Conservation (phyloP, 306 rosid species). For the Trifolium repens region DNA sequence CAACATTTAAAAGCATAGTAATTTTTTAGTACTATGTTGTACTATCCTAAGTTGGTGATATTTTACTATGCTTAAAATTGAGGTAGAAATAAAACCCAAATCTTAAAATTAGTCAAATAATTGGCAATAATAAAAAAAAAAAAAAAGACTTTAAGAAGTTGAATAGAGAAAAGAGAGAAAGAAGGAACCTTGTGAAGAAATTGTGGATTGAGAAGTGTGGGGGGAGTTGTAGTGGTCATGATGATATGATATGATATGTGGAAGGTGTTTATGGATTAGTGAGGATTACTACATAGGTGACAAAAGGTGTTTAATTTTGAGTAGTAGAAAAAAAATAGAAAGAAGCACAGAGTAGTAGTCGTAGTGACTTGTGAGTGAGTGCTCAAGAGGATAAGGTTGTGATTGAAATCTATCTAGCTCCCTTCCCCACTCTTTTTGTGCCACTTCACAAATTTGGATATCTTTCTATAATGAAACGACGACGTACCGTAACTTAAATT, state of each 20-base stretch:
- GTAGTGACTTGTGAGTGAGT: too few species aligned
- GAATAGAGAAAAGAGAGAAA: conserved; percentile 3
- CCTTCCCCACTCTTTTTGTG: neutral
- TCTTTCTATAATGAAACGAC: neutral
- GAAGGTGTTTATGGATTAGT: neutral
- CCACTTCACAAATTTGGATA: neutral
- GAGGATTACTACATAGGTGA: neutral
- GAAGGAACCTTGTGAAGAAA: conserved; percentile 54
- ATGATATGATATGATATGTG: conserved; percentile 32
- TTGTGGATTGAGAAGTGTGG: conserved; percentile 41
- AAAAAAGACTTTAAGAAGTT: neutral
- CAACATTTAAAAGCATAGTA: neutral
- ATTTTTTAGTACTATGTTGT: neutral
- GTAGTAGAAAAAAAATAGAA: neutral
- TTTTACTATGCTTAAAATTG: neutral
- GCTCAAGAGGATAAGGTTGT: conserved; percentile 25
- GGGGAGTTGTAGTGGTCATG: conserved; percentile 52
- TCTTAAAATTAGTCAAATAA: conserved; percentile 2
- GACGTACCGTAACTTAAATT: neutral
- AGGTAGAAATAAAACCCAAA: neutral
- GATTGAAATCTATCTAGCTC: conserved; percentile 20
- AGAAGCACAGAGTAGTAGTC: neutral
- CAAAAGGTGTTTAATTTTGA: neutral
- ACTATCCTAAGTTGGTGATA: neutral
- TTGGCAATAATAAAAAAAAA: neutral